phyloP scores from a whole-genome alignment of 169 alveolate species.

The Sarcocystis neurona region DNA sequence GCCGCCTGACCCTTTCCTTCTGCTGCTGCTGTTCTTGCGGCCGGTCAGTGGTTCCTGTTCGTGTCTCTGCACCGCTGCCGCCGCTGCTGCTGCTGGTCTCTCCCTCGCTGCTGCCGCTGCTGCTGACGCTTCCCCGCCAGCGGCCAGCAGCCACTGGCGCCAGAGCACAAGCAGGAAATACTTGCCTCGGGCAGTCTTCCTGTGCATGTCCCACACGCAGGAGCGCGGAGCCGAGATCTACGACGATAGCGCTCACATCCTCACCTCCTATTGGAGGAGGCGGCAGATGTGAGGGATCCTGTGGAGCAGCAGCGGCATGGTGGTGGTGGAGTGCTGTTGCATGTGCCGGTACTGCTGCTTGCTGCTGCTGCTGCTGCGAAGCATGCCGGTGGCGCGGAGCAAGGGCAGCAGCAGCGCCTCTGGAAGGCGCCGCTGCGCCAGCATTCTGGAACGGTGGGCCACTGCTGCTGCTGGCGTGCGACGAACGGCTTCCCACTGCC shows the following conservation, averaged over 20 bases:
- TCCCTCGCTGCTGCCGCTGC: conserved; percentile 24
- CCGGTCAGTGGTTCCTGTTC: background rate
- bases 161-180: conserved; percentile 70
- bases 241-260: conserved; percentile 83
- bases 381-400: background rate
- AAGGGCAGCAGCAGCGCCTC: too few relatives aligned
- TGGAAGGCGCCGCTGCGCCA: too few relatives aligned
- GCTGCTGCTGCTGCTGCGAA: background rate
- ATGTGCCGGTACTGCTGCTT: background rate
- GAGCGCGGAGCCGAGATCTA: conserved; percentile 83
- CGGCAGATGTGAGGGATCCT: too few relatives aligned
- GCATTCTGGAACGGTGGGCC: too few relatives aligned
- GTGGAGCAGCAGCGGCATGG: too few relatives aligned
- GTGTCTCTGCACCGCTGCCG: background rate
- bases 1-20: background rate
- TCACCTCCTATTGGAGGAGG: conserved; percentile 44
- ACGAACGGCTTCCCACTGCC: too few relatives aligned
- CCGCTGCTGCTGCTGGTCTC: background rate
- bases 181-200: conserved; percentile 89
- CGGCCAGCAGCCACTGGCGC: conserved; percentile 63
- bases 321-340: too few relatives aligned
- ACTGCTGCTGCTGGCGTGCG: too few relatives aligned
- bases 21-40: background rate
- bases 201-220: conserved; percentile 89
- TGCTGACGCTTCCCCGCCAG: conserved; percentile 63